These are phyloP conservation scores for Arctium minus DNA, from an alignment of 129 eudicot genomes.

Conservation along the genomic window DNA sequence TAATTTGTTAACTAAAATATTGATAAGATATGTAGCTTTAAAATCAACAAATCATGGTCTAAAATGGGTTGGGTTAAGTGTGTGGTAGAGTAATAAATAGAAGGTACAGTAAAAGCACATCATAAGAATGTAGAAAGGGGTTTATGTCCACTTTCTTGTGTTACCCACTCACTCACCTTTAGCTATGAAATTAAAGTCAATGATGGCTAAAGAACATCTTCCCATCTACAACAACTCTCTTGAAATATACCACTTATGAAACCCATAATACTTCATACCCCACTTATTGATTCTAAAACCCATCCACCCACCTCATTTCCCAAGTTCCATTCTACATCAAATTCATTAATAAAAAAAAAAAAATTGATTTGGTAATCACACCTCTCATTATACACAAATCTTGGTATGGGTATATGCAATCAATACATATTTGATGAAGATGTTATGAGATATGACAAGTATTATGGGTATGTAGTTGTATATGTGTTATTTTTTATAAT, in stretches of 20 bases:
- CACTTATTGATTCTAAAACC: constrained; percentile 18
- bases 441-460: too few relatives aligned
- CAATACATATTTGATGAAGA: not conserved
- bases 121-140: constrained; percentile 27
- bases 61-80: not conserved
- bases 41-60: not conserved
- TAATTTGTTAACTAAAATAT: not conserved
- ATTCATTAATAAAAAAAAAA: not conserved
- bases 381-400: not conserved
- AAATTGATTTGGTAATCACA: not conserved
- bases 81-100: constrained; percentile 26
- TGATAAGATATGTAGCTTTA: not conserved
- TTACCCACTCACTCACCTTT: constrained; percentile 31
- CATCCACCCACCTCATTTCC: constrained; percentile 17
- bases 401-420: not conserved
- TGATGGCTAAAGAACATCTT: constrained; percentile 30
- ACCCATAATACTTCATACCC: constrained; percentile 12
- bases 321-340: not conserved
- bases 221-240: constrained; percentile 24
- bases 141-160: constrained; percentile 33
- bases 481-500: too few relatives aligned
- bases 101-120: constrained; percentile 32
- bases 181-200: constrained; percentile 26
- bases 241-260: constrained; percentile 26
- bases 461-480: not conserved